These are phyloP conservation scores for Thelonectria blattea DNA, from an alignment of 2,329 filamentous ascomycete species.

Conservation along the genomic window DNA sequence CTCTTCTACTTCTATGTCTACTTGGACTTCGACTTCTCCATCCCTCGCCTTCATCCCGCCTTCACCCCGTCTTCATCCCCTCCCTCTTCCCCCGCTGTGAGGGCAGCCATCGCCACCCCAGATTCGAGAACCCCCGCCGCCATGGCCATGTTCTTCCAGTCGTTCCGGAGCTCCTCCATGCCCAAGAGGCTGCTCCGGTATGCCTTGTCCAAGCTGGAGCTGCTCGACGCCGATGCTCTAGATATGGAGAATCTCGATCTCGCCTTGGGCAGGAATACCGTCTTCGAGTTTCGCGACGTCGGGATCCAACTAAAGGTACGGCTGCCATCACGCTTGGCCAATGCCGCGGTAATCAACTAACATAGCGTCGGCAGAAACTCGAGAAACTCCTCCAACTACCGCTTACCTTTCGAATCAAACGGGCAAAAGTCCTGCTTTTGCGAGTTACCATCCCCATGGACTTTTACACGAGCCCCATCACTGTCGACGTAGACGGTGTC, in stretches of 20 bases:
- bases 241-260: constrained; percentile 88
- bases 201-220: constrained; percentile 79
- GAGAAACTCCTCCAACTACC: constrained; percentile 77
- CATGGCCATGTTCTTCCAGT: constrained; percentile 77
- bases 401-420: constrained; percentile 70
- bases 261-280: constrained; percentile 79
- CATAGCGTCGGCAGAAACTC: constrained; percentile 68
- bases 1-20: constrained; percentile 7
- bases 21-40: neutral
- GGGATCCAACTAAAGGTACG: constrained; percentile 77
- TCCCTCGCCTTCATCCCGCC: neutral
- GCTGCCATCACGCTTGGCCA: constrained; percentile 33
- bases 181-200: constrained; percentile 90
- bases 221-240: constrained; percentile 86
- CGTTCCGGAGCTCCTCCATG: constrained; percentile 72
- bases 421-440: constrained; percentile 76
- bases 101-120: constrained; percentile 29
- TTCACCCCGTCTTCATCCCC: constrained; percentile 8
- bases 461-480: constrained; percentile 83
- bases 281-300: constrained; percentile 86
- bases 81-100: constrained; percentile 20
- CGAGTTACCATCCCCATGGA: constrained; percentile 87
- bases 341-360: constrained; percentile 31
- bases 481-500: constrained; percentile 81
- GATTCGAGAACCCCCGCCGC: constrained; percentile 29